Conservation (phyloP, 2,329 filamentous ascomycete species). For the Aspergillus oerlinghausenensis region DNA sequence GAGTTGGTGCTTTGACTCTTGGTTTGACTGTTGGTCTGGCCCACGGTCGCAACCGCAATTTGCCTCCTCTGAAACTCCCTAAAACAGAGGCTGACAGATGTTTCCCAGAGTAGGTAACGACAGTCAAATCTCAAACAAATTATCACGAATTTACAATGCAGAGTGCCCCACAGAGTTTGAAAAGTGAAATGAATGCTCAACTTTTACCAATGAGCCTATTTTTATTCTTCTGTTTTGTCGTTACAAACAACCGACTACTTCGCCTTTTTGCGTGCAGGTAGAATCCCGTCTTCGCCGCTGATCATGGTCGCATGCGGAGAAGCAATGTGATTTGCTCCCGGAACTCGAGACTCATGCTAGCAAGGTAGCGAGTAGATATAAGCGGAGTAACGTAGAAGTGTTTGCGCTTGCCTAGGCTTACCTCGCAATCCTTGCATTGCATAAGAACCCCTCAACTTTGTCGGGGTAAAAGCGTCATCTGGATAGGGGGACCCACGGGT, state of each 20-base stretch:
- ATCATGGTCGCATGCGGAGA: slow-evolving; percentile 2
- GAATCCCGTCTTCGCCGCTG: not conserved
- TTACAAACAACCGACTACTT: not conserved
- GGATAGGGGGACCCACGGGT: not conserved
- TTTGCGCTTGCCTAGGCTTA: not conserved
- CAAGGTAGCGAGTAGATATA: not conserved
- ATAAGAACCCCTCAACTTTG: not conserved
- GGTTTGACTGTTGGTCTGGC: not conserved
- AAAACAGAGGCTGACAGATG: not conserved
- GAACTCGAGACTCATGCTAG: not conserved
- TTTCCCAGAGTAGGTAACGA: not conserved
- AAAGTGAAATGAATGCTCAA: not conserved
- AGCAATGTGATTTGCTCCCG: not conserved
- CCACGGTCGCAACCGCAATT: not conserved
- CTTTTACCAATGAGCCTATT: not conserved
- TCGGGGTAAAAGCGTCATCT: not conserved
- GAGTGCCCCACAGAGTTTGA: not conserved
- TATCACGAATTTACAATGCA: not conserved
- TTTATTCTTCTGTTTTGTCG: not conserved
- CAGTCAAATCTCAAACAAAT: not conserved
- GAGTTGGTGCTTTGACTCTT: not conserved
- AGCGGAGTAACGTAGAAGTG: not conserved
- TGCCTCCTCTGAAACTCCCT: not conserved
- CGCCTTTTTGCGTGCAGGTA: not conserved
- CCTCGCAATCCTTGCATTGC: not conserved